Percentiles rank a stretch among this genome's conserved stretches.
Conservation (phyloP, 78 protist species). For the Corallochytrium limacisporum region DNA sequence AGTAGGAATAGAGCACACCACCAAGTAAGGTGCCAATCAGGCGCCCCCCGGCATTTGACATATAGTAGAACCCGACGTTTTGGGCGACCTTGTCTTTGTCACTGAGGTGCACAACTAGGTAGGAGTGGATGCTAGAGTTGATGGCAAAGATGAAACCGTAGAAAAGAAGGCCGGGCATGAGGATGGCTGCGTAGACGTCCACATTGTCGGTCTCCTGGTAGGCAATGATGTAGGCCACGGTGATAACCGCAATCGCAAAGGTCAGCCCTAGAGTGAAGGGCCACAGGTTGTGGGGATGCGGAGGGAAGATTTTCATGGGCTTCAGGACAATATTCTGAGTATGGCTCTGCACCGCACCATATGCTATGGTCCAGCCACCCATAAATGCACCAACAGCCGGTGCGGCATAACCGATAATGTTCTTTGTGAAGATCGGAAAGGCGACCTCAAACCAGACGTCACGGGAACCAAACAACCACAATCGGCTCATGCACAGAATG, state of each 20-base stretch:
- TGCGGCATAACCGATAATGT: background rate
- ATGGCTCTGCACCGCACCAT: constrained; percentile 16
- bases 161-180: background rate
- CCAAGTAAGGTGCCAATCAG: constrained; percentile 26
- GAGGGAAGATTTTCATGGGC: constrained; percentile 4
- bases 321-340: constrained; percentile 1
- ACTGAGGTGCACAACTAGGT: constrained; percentile 5
- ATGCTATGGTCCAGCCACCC: constrained; percentile 14
- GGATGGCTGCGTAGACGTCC: background rate
- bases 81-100: constrained; percentile 3
- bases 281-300: background rate
- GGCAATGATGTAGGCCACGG: too few relatives aligned
- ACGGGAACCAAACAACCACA: constrained; percentile 26
- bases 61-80: constrained; percentile 40
- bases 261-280: background rate
- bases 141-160: constrained; percentile 11
- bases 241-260: background rate
- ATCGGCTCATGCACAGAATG: constrained; percentile 21
- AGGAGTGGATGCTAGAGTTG: constrained; percentile 32
- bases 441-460: constrained; percentile 42
- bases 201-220: too few relatives aligned
- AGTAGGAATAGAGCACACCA: constrained; percentile 28
- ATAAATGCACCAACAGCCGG: background rate
- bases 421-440: background rate
- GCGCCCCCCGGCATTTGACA: constrained; percentile 31